Percentiles rank a stretch among this genome's conserved stretches.
phyloP scores from a whole-genome alignment of 192 early-diverging fungal genomes.

The Thamnidium elegans region DNA sequence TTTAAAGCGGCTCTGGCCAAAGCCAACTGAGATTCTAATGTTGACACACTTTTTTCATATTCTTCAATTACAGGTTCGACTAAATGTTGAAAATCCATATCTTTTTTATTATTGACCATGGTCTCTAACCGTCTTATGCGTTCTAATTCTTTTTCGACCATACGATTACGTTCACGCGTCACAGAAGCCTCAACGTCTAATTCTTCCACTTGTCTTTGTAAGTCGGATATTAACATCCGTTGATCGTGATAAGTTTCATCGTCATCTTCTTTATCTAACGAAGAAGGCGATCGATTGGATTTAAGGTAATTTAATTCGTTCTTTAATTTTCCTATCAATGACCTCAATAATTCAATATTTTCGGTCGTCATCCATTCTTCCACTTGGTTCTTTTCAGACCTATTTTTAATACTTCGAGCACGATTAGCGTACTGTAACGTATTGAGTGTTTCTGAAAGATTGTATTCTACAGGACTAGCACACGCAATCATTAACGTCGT shows the following conservation, averaged over 20 bases:
- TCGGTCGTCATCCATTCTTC: slow-evolving; percentile 66
- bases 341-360: slow-evolving; percentile 63
- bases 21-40: slow-evolving; percentile 59
- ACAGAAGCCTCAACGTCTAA: slow-evolving; percentile 31
- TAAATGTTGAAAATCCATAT: slow-evolving; percentile 45
- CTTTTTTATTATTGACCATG: slow-evolving; percentile 12
- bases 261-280: slow-evolving; percentile 4
- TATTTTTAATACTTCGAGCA: slow-evolving; percentile 83
- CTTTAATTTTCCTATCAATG: slow-evolving; percentile 61
- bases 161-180: slow-evolving; percentile 25
- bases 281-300: background rate
- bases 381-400: slow-evolving; percentile 47
- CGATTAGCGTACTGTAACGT: slow-evolving; percentile 96
- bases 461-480: slow-evolving; percentile 79
- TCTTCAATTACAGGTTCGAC: slow-evolving; percentile 70
- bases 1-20: slow-evolving; percentile 54
- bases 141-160: slow-evolving; percentile 28
- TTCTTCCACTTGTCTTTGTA: slow-evolving; percentile 37
- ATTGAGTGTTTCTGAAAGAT: slow-evolving; percentile 88
- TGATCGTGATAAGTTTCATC: slow-evolving; percentile 29
- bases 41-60: slow-evolving; percentile 64
- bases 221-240: slow-evolving; percentile 26
- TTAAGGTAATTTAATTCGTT: slow-evolving; percentile 54
- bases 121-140: background rate
- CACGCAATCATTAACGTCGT: slow-evolving; percentile 94